Conservation (phyloP, 1,284 basidiomycete species). For the Cutaneotrichosporon sp. region DNA sequence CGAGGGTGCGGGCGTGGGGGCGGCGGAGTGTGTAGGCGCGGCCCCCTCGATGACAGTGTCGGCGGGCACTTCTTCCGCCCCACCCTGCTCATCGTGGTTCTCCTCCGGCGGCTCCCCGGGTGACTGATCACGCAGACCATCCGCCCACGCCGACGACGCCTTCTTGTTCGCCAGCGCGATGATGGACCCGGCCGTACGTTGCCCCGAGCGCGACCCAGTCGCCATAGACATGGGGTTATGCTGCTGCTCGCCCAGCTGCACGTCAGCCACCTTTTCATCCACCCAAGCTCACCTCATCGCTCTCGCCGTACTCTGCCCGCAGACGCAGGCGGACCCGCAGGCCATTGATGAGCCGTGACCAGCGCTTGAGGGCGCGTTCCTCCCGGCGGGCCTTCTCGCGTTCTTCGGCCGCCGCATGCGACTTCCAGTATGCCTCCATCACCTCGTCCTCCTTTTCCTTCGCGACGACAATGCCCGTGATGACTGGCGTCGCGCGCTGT, state of each 20-base stretch:
- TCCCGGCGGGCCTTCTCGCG: slow-evolving; percentile 69
- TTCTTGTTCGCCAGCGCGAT: slow-evolving; percentile 25
- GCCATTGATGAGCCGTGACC: slow-evolving; percentile 82
- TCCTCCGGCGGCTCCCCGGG: not conserved
- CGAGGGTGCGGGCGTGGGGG: not conserved
- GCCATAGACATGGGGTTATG: slow-evolving; percentile 34
- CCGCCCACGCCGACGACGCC: not conserved
- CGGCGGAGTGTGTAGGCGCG: no score
- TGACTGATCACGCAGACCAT: not conserved
- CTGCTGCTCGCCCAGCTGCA: slow-evolving; percentile 26
- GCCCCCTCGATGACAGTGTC: not conserved
- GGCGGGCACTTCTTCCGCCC: not conserved
- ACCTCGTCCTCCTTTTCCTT: slow-evolving; percentile 68
- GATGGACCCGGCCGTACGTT: slow-evolving; percentile 24
- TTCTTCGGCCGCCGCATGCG: slow-evolving; percentile 69
- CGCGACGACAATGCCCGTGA: slow-evolving; percentile 83
- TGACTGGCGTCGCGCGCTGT: slow-evolving; percentile 78
- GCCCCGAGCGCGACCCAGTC: not conserved
- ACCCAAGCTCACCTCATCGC: slow-evolving; percentile 32
- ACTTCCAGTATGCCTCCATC: slow-evolving; percentile 83
- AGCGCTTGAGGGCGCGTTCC: slow-evolving; percentile 78
- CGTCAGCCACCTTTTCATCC: not conserved
- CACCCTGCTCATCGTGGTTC: no score
- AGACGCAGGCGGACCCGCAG: slow-evolving; percentile 77
- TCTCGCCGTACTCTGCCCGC: slow-evolving; percentile 67